Conservation (phyloP, 495 filamentous ascomycete species). For the Trichoderma virens region DNA sequence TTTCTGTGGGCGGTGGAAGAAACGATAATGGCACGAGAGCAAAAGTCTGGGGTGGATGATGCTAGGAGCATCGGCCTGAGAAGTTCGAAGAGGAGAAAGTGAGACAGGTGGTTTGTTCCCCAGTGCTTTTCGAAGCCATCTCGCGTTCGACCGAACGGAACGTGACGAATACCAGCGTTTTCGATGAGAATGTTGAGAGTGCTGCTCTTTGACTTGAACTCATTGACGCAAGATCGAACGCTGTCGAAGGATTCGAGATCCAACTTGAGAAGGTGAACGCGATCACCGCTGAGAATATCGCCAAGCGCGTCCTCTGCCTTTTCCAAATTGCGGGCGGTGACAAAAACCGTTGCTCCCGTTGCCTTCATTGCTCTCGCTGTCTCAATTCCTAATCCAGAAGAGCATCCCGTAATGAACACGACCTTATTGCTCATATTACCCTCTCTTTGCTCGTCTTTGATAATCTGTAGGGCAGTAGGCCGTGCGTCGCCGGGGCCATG, state of each 20-base stretch:
- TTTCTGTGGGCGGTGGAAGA: constrained; percentile 31
- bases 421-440: constrained; percentile 34
- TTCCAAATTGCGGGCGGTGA: constrained; percentile 33
- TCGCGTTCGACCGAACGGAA: constrained; percentile 27
- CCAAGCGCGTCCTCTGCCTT: constrained; percentile 21
- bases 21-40: constrained; percentile 27
- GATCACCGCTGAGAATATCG: constrained; percentile 19
- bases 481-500: constrained; percentile 46
- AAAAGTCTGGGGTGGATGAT: constrained; percentile 25
- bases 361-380: constrained; percentile 37
- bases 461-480: constrained; percentile 47
- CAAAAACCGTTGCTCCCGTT: constrained; percentile 43
- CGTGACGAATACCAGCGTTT: constrained; percentile 35
- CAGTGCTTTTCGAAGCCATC: constrained; percentile 45
- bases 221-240: constrained; percentile 19
- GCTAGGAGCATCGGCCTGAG: constrained; percentile 38
- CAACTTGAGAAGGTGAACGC: constrained; percentile 28
- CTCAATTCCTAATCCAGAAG: constrained; percentile 47
- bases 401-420: constrained; percentile 43
- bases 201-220: constrained; percentile 17
- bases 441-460: constrained; percentile 40
- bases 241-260: constrained; percentile 25
- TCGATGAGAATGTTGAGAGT: constrained; percentile 23
- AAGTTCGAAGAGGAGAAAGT: constrained; percentile 46
- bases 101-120: constrained; percentile 40